A percentile compares a stretch with the other conserved stretches of the same genome.
phyloP scores from a whole-genome alignment of 352 stramenopile genomes.

The Saprolegnia diclina region DNA sequence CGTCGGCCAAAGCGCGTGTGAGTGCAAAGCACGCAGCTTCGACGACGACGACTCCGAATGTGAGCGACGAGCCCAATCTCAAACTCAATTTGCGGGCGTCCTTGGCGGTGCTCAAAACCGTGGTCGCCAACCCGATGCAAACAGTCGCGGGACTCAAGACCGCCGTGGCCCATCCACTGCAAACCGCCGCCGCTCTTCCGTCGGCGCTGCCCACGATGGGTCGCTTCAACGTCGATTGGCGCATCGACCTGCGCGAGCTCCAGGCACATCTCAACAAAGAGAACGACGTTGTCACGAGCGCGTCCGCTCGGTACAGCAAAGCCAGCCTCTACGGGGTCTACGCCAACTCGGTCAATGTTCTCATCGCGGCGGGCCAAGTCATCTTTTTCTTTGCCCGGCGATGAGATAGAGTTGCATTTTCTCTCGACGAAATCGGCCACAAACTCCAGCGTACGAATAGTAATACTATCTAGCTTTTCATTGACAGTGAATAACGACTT shows the following conservation, averaged over 20 bases:
- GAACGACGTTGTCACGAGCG: slow-evolving; percentile 24
- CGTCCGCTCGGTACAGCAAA: not conserved
- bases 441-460: too few species aligned
- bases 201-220: not conserved
- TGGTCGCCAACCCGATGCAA: not conserved
- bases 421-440: too few species aligned
- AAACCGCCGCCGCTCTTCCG: not conserved
- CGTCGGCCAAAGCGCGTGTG: not conserved
- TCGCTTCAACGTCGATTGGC: not conserved
- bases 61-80: not conserved
- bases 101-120: not conserved
- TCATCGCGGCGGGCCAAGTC: slow-evolving; percentile 25
- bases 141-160: not conserved
- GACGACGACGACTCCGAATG: not conserved
- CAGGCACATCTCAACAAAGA: slow-evolving; percentile 18
- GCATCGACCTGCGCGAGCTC: slow-evolving; percentile 13
- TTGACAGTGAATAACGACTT: too few species aligned
- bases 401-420: too few species aligned
- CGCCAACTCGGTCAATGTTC: slow-evolving; percentile 15
- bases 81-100: not conserved
- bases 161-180: not conserved
- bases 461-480: too few species aligned
- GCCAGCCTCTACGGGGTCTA: slow-evolving; percentile 19
- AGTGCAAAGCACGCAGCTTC: not conserved
- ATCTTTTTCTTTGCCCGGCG: slow-evolving; percentile 18